Percentiles rank a stretch among this genome's conserved stretches.
phyloP scores from a whole-genome alignment of 805 yeast genomes.

The Teunomyces cretensis region DNA sequence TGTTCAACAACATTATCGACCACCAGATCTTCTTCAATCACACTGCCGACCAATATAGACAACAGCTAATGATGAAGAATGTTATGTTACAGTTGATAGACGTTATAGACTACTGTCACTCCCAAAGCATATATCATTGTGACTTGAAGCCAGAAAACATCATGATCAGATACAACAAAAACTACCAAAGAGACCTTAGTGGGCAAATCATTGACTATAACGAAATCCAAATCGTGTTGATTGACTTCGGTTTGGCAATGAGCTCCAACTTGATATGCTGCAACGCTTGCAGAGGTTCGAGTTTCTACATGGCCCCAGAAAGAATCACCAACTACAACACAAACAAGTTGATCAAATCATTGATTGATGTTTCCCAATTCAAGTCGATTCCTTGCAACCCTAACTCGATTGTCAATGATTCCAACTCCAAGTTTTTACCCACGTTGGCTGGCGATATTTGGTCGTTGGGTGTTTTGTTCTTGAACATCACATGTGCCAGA shows the following conservation, averaged over 20 bases:
- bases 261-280: slow-evolving; percentile 55
- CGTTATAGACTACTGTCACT: slow-evolving; percentile 35
- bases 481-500: slow-evolving; percentile 77
- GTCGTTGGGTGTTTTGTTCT: slow-evolving; percentile 80
- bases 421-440: slow-evolving; percentile 47
- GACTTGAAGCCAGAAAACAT: slow-evolving; percentile 44
- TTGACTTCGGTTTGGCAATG: slow-evolving; percentile 91
- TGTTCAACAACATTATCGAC: slow-evolving; percentile 84
- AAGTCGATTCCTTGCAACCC: slow-evolving; percentile 13
- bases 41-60: slow-evolving; percentile 41
- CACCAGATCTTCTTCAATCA: slow-evolving; percentile 57
- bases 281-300: slow-evolving; percentile 80
- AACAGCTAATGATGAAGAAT: slow-evolving; percentile 48
- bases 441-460: slow-evolving; percentile 81
- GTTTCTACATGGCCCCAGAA: slow-evolving; percentile 94
- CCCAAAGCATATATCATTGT: slow-evolving; percentile 36
- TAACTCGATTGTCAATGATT: slow-evolving; percentile 14
- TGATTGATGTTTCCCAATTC: slow-evolving; percentile 33
- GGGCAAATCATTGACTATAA: slow-evolving; percentile 34
- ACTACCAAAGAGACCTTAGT: slow-evolving; percentile 19
- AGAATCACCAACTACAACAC: slow-evolving; percentile 51
- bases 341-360: slow-evolving; percentile 22
- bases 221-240: slow-evolving; percentile 58
- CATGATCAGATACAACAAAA: slow-evolving; percentile 33
- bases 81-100: slow-evolving; percentile 41